A percentile compares a stretch with the other conserved stretches of the same genome.
These are phyloP conservation scores for Daldinia sp. DNA, from an alignment of 2,329 filamentous ascomycete species.

Conservation along the genomic window DNA sequence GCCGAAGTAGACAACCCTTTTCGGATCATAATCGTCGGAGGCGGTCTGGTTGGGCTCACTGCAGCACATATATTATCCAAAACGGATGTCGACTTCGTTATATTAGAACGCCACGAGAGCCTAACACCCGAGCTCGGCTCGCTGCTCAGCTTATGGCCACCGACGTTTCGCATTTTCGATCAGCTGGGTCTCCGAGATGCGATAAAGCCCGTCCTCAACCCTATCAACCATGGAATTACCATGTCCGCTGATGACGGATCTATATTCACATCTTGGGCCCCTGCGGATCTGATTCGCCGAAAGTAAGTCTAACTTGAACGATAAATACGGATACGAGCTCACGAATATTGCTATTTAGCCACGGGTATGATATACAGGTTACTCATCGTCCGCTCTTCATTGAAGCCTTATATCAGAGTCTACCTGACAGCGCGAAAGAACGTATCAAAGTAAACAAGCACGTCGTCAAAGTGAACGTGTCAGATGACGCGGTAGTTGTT, in stretches of 20 bases:
- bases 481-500: slow-evolving; percentile 42
- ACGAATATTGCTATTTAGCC: slow-evolving; percentile 26
- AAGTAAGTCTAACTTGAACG: slow-evolving; percentile 26
- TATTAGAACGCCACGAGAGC: slow-evolving; percentile 41
- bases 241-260: slow-evolving; percentile 32
- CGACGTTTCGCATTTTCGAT: slow-evolving; percentile 42
- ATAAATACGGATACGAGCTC: not conserved
- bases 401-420: slow-evolving; percentile 33
- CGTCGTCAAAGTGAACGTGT: slow-evolving; percentile 41
- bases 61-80: slow-evolving; percentile 41
- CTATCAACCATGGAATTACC: slow-evolving; percentile 6
- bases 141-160: slow-evolving; percentile 39
- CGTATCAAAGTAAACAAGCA: slow-evolving; percentile 36
- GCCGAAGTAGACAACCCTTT: slow-evolving; percentile 34
- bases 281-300: slow-evolving; percentile 4
- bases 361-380: slow-evolving; percentile 37
- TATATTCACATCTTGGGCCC: slow-evolving; percentile 6
- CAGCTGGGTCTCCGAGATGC: slow-evolving; percentile 39
- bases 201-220: slow-evolving; percentile 15
- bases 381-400: slow-evolving; percentile 39
- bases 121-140: slow-evolving; percentile 37
- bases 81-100: slow-evolving; percentile 44
- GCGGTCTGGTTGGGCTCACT: slow-evolving; percentile 42
- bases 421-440: slow-evolving; percentile 34
- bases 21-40: slow-evolving; percentile 42